phyloP scores from a whole-genome alignment of 2,329 filamentous ascomycete genomes.

The Clonostachys rosea region DNA sequence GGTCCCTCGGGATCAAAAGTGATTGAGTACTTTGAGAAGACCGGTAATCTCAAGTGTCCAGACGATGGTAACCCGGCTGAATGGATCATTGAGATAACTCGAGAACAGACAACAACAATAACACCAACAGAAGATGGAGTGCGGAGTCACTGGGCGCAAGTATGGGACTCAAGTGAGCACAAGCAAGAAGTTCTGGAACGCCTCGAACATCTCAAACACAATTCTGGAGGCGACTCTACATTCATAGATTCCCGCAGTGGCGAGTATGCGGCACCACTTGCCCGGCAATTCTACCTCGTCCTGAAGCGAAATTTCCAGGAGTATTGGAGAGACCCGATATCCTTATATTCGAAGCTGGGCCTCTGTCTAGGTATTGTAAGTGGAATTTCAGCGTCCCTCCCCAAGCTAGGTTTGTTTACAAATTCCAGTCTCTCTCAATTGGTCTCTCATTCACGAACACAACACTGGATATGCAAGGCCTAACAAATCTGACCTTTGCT shows the following conservation, averaged over 20 bases:
- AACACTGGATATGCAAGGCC: too few species aligned
- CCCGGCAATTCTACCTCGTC: constrained; percentile 23
- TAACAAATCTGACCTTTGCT: too few species aligned
- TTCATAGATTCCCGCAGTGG: constrained; percentile 38
- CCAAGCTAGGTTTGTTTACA: too few species aligned
- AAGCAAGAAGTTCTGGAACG: constrained; percentile 21
- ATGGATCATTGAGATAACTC: constrained; percentile 39
- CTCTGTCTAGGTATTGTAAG: constrained; percentile 45
- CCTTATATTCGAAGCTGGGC: constrained; percentile 57
- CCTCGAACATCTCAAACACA: constrained; percentile 34
- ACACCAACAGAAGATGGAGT: constrained; percentile 57
- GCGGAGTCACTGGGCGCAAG: constrained; percentile 36
- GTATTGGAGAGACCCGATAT: constrained; percentile 43
- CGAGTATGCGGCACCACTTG: constrained; percentile 54
- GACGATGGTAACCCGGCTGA: constrained; percentile 44
- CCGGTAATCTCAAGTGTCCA: constrained; percentile 60
- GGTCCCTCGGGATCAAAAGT: constrained; percentile 45
- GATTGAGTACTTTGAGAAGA: constrained; percentile 48
- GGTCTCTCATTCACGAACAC: too few species aligned
- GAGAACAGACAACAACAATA: constrained; percentile 23
- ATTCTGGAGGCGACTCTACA: constrained; percentile 23
- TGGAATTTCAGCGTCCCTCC: too few species aligned
- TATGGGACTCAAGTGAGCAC: constrained; percentile 48
- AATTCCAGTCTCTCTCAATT: too few species aligned
- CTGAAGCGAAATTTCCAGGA: constrained; percentile 25